These are phyloP conservation scores for Nitzschia palea DNA, from an alignment of 108 stramenopile species.

Conservation along the genomic window DNA sequence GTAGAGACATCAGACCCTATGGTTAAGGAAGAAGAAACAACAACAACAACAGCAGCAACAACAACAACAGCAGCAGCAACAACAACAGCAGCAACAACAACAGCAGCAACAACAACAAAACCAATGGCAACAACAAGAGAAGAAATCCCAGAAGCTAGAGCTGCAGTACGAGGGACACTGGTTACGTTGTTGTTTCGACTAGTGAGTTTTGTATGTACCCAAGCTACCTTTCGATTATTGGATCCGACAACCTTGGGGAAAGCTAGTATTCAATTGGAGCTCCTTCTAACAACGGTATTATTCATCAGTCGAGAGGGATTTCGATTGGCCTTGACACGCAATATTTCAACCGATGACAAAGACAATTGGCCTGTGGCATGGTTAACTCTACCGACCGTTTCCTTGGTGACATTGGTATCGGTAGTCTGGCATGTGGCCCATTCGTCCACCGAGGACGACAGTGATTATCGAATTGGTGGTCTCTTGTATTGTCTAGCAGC, in stretches of 20 bases:
- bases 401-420: slow-evolving; percentile 27
- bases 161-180: slow-evolving; percentile 64
- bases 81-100: too few relatives aligned
- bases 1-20: too few relatives aligned
- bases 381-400: slow-evolving; percentile 26
- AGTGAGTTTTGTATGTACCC: slow-evolving; percentile 70
- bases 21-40: too few relatives aligned
- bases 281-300: slow-evolving; percentile 68
- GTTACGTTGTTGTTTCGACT: slow-evolving; percentile 58
- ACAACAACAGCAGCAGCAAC: too few relatives aligned
- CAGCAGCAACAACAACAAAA: not conserved
- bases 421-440: slow-evolving; percentile 31
- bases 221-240: slow-evolving; percentile 69
- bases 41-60: too few relatives aligned
- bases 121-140: not conserved
- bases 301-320: slow-evolving; percentile 91
- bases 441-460: slow-evolving; percentile 18
- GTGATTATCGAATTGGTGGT: slow-evolving; percentile 76
- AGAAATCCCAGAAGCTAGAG: slow-evolving; percentile 18
- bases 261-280: slow-evolving; percentile 79
- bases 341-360: slow-evolving; percentile 18
- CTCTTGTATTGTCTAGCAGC: slow-evolving; percentile 76
- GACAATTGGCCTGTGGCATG: slow-evolving; percentile 33
- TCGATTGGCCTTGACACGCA: slow-evolving; percentile 74
- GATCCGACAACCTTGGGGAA: slow-evolving; percentile 70